Evolutionary conservation across 106 monocot genomes (phyloP).

Genomic region (Dendrobium chrysotoxum): DNA sequence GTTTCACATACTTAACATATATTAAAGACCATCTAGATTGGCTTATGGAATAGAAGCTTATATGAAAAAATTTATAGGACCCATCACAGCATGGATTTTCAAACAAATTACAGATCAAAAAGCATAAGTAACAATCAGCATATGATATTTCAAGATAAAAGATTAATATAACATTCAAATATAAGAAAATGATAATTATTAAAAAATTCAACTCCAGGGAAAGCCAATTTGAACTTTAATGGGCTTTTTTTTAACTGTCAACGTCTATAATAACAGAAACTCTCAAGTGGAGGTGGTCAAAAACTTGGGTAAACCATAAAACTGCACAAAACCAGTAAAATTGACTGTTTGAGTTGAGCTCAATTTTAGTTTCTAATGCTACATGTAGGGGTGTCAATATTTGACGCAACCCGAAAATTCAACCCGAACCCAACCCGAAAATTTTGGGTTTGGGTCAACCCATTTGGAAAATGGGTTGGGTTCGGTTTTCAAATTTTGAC

Average conservation of each 20-base stretch:
- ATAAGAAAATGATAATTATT: not conserved
- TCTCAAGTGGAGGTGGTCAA: not conserved
- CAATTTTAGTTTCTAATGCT: not conserved
- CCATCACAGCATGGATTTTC: not conserved
- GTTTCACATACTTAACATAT: conserved; percentile 2
- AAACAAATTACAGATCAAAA: not conserved
- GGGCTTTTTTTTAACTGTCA: not conserved
- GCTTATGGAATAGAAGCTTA: not conserved
- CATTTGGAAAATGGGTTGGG: too few relatives aligned
- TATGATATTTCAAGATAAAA: not conserved
- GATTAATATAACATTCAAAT: not conserved
- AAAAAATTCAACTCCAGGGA: not conserved
- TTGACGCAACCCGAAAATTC: too few relatives aligned
- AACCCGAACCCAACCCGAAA: too few relatives aligned
- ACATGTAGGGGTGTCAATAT: too few relatives aligned
- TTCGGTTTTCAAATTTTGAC: too few relatives aligned
- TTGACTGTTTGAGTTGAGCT: not conserved
- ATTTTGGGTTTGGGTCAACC: too few relatives aligned
- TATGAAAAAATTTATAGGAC: not conserved
- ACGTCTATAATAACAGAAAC: not conserved
- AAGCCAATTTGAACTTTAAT: not conserved
- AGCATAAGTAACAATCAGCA: not conserved
- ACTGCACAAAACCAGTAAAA: not conserved
- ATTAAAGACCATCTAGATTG: not conserved
- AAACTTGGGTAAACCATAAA: not conserved